Evolutionary conservation across 495 filamentous ascomycete genomes (phyloP).

Genomic region (Hypoxylon perforatum): DNA sequence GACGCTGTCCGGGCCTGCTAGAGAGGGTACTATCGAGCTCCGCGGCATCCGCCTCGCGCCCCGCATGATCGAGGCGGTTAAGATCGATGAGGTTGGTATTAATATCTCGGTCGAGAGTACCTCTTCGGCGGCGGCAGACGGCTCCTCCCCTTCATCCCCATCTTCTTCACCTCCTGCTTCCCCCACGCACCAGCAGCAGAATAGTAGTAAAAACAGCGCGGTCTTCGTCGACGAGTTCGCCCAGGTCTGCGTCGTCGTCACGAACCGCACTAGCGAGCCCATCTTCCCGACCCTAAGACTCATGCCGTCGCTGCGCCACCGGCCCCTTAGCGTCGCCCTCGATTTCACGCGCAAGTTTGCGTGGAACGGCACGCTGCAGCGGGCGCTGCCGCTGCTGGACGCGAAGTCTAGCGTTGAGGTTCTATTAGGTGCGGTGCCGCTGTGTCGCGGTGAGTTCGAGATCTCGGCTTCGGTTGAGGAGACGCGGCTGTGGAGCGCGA

Average conservation of each 20-base stretch:
- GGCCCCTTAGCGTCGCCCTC: slow-evolving; percentile 77
- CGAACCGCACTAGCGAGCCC: slow-evolving; percentile 75
- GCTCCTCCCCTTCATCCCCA: not conserved
- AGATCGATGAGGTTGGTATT: slow-evolving; percentile 82
- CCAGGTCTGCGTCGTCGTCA: slow-evolving; percentile 72
- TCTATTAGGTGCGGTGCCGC: slow-evolving; percentile 72
- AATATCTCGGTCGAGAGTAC: slow-evolving; percentile 64
- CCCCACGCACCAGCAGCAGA: too few species aligned
- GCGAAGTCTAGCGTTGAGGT: slow-evolving; percentile 66
- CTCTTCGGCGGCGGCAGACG: slow-evolving; percentile 15
- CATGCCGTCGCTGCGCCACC: slow-evolving; percentile 78
- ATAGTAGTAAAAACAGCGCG: slow-evolving; percentile 53
- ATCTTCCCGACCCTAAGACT: slow-evolving; percentile 80
- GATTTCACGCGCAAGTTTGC: slow-evolving; percentile 86
- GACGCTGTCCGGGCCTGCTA: slow-evolving; percentile 63
- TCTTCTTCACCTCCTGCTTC: too few species aligned
- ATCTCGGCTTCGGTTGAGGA: slow-evolving; percentile 86
- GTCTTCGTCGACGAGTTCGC: slow-evolving; percentile 78
- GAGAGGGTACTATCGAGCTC: slow-evolving; percentile 78
- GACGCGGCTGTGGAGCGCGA: slow-evolving; percentile 58
- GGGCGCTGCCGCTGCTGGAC: slow-evolving; percentile 69
- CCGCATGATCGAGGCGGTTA: slow-evolving; percentile 85
- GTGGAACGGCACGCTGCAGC: slow-evolving; percentile 87
- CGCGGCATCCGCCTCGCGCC: slow-evolving; percentile 76
- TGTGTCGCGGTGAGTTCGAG: slow-evolving; percentile 86